These are phyloP conservation scores for Neophaeococcomyces mojaviensis DNA, from an alignment of 2,329 filamentous ascomycete genomes.

Conservation along the genomic window DNA sequence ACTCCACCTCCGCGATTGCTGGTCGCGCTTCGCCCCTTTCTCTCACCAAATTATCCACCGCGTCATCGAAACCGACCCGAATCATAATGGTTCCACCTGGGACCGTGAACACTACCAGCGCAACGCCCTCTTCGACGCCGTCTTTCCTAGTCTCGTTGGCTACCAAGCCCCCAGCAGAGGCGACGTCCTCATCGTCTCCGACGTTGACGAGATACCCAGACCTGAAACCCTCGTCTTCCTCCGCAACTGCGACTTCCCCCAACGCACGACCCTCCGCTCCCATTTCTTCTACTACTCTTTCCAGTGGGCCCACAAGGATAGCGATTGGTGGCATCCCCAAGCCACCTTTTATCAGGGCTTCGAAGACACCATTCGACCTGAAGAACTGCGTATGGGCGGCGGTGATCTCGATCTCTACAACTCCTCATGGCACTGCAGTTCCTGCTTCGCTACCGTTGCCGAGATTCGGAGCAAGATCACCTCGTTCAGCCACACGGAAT, in stretches of 20 bases:
- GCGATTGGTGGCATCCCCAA: slow-evolving; percentile 52
- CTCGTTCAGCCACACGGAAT: slow-evolving; percentile 49
- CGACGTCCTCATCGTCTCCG: slow-evolving; percentile 53
- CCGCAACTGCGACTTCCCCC: slow-evolving; percentile 46
- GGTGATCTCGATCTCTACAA: slow-evolving; percentile 34
- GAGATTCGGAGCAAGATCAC: slow-evolving; percentile 51
- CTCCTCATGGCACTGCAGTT: slow-evolving; percentile 56
- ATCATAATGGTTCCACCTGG: slow-evolving; percentile 31
- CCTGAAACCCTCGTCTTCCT: slow-evolving; percentile 44
- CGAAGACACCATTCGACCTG: slow-evolving; percentile 45
- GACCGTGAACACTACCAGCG: slow-evolving; percentile 48
- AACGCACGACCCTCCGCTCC: slow-evolving; percentile 45
- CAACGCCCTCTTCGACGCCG: slow-evolving; percentile 52
- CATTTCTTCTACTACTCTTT: slow-evolving; percentile 54
- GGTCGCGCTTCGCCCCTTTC: slow-evolving; percentile 46
- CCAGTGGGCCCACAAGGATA: slow-evolving; percentile 40
- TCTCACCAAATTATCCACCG: slow-evolving; percentile 56
- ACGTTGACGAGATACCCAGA: slow-evolving; percentile 54
- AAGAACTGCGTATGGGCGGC: slow-evolving; percentile 40
- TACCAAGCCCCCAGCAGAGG: slow-evolving; percentile 37
- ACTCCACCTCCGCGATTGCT: slow-evolving; percentile 46
- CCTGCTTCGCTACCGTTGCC: slow-evolving; percentile 50
- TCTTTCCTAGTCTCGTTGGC: slow-evolving; percentile 43
- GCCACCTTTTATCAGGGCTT: slow-evolving; percentile 50
- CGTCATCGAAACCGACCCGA: slow-evolving; percentile 32